Evolutionary conservation across 2,329 filamentous ascomycete species (phyloP).

Genomic region (Catunica adiposa): DNA sequence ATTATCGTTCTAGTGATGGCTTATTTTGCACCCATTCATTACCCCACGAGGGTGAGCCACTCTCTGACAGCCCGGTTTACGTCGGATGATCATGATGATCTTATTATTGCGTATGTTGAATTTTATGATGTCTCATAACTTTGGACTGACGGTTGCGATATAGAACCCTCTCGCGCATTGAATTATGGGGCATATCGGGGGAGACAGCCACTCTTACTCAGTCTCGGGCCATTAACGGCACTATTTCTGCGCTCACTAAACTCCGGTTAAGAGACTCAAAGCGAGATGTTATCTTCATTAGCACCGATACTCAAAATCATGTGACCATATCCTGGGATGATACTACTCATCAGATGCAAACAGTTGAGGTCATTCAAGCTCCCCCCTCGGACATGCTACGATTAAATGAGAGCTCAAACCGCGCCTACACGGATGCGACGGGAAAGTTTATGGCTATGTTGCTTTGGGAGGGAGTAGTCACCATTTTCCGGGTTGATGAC

Average conservation of each 20-base stretch:
- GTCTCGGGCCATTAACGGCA: conserved; percentile 65
- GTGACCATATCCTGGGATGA: conserved; percentile 78
- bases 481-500: conserved; percentile 34
- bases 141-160: background rate
- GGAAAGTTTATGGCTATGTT: conserved; percentile 43
- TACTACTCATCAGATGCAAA: conserved; percentile 33
- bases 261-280: conserved; percentile 56
- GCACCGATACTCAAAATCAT: conserved; percentile 78
- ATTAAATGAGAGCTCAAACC: conserved; percentile 67
- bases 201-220: conserved; percentile 48
- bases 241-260: conserved; percentile 68
- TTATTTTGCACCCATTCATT: conserved; percentile 85
- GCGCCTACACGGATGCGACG: conserved; percentile 69
- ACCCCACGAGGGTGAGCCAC: conserved; percentile 79
- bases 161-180: conserved; percentile 71
- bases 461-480: conserved; percentile 43
- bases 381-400: conserved; percentile 44
- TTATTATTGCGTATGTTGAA: conserved; percentile 65
- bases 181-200: conserved; percentile 57
- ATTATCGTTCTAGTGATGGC: conserved; percentile 45
- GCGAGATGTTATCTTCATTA: conserved; percentile 79
- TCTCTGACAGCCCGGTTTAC: conserved; percentile 68
- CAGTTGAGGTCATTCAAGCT: conserved; percentile 35
- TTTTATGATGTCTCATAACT: background rate
- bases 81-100: conserved; percentile 55